Base-by-base conservation (phyloP, 2,329 filamentous ascomycete genomes). In the Fusarium gaditjirri region DNA sequence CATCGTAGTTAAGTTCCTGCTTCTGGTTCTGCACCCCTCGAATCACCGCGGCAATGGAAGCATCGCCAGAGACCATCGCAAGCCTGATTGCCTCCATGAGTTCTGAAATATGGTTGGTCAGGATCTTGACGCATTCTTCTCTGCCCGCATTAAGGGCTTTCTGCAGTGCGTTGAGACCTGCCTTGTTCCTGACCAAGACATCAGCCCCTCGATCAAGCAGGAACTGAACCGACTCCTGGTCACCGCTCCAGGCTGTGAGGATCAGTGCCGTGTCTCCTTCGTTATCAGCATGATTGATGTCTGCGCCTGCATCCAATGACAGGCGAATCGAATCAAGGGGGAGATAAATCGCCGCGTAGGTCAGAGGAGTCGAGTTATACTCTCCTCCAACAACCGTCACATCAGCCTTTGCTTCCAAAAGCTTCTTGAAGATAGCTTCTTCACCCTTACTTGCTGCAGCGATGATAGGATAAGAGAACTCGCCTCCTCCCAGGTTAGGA, bases 191-290 rank as follows among this genome's bases (percentile, higher is more conserved):
- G 8, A 56, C 17, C 13, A 72, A 16, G 3, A 73, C 61, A 17
- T 72, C 70, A 2, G 70, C 70, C 1, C 70, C 70, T 6, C 52
- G 52, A 4, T 72, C 70, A 8, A 72, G 70, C 10, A 72, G 16
- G 19, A 72, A 29, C 17, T 56, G 42, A 11, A 66, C 56, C 0
- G 70, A 70, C 8, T 62, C 47, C 4, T 29, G 17, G 31, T 84
- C 82, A 3, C 79, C 80, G 39, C 72, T 70, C 14, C 62, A 64
- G 1, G 82, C 77, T 7, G 83, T 81, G 2, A 80, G 68, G 12
- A 84, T 83, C 2, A 84, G 76, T 3, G 83, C 80, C 0, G 83
- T 83, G 41, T 83, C 78, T 14, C 81, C 78, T 9, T 81, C 76
- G 4, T 77, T 63, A 35, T 81, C 80, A 0, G 76, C 63, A 7